Conservation (phyloP, 148 eudicot genomes). For the Cornus suecica region DNA sequence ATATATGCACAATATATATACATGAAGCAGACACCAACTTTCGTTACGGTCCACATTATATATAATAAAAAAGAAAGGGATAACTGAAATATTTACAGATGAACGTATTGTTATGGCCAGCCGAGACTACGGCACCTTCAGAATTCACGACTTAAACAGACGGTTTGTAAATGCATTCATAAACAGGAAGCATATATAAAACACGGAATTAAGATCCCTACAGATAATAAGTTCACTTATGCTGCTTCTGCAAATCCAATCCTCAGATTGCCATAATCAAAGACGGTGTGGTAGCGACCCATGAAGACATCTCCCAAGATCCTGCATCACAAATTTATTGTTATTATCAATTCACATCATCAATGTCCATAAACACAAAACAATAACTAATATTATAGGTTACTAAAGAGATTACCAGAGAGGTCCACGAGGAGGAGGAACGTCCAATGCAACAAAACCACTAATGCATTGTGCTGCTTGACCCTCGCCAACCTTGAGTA, state of each 20-base stretch:
- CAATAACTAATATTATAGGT: not conserved
- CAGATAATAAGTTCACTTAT: constrained; percentile 8
- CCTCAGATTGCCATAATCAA: constrained; percentile 65
- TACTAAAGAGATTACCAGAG: constrained; percentile 52
- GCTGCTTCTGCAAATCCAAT: constrained; percentile 92
- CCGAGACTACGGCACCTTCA: not conserved
- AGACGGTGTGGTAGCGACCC: constrained; percentile 90
- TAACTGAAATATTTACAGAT: not conserved
- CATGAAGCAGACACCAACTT: not conserved
- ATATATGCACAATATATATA: no score
- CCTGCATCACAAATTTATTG: constrained; percentile 43
- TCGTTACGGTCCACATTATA: not conserved
- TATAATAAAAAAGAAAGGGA: not conserved
- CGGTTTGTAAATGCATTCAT: not conserved
- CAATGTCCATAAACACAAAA: not conserved
- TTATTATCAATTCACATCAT: not conserved
- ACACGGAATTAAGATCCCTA: not conserved
- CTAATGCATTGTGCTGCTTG: constrained; percentile 77
- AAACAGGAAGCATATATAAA: not conserved
- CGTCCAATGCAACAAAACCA: constrained; percentile 75
- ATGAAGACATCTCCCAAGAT: constrained; percentile 91
- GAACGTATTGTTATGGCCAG: not conserved
- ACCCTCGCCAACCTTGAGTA: constrained; percentile 86
- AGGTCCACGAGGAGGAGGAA: constrained; percentile 93
- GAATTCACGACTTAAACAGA: not conserved